These are phyloP conservation scores for Pyricularia sp. DNA, from an alignment of 2,329 filamentous ascomycete genomes.

Conservation along the genomic window DNA sequence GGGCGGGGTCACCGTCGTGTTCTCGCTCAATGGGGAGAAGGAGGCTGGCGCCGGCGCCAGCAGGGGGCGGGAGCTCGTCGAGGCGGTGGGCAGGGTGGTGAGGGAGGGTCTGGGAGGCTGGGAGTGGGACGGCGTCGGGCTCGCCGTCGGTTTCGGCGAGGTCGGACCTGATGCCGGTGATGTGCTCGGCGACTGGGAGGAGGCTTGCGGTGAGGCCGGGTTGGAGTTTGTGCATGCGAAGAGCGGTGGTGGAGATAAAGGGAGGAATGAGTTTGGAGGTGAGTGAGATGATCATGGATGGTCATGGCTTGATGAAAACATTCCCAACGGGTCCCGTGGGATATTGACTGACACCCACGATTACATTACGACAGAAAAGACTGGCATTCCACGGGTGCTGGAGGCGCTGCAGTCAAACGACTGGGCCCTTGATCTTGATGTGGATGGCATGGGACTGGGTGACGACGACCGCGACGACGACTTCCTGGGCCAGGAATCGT, in stretches of 20 bases:
- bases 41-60: slow-evolving; percentile 7
- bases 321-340: neutral
- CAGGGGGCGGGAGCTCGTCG: slow-evolving; percentile 32
- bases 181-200: slow-evolving; percentile 51
- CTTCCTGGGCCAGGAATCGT: slow-evolving; percentile 18
- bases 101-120: slow-evolving; percentile 48
- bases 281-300: slow-evolving; percentile 13
- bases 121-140: slow-evolving; percentile 54
- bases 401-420: slow-evolving; percentile 59
- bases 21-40: slow-evolving; percentile 23
- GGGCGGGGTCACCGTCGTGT: slow-evolving; percentile 49
- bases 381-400: slow-evolving; percentile 39
- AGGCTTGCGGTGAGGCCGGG: slow-evolving; percentile 43
- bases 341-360: neutral
- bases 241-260: slow-evolving; percentile 25
- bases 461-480: slow-evolving; percentile 15
- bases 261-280: slow-evolving; percentile 52
- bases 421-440: slow-evolving; percentile 32
- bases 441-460: slow-evolving; percentile 10
- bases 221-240: slow-evolving; percentile 52
- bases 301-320: neutral
- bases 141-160: slow-evolving; percentile 48
- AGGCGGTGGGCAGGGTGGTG: slow-evolving; percentile 44
- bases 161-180: slow-evolving; percentile 12
- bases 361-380: slow-evolving; percentile 10